A percentile compares a stretch with the other conserved stretches of the same genome.
Evolutionary conservation across 2,329 filamentous ascomycete genomes (phyloP).

Genomic region (Neofusicoccum laricinum): DNA sequence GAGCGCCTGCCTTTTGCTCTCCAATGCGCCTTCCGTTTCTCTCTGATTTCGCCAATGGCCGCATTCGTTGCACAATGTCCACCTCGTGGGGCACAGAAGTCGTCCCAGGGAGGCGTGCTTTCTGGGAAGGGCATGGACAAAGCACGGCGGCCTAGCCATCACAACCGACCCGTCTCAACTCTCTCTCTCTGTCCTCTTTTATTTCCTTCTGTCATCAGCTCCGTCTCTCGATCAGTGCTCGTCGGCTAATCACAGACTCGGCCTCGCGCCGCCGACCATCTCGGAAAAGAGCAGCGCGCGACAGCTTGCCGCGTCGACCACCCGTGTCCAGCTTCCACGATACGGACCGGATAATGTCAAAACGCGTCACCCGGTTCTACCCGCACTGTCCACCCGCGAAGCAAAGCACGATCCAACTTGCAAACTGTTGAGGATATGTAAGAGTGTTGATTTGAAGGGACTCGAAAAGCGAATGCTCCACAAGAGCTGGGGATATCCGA

Average conservation of each 20-base stretch:
- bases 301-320: background rate
- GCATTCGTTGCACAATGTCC: too few species aligned
- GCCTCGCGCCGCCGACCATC: background rate
- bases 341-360: background rate
- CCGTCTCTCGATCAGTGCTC: background rate
- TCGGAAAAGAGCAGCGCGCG: background rate
- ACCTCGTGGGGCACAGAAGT: too few species aligned
- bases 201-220: background rate
- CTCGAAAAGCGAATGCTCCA: background rate
- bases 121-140: too few species aligned
- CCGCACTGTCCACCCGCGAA: background rate
- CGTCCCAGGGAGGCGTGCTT: too few species aligned
- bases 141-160: too few species aligned
- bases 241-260: background rate
- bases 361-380: background rate
- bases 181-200: background rate
- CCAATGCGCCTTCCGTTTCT: background rate
- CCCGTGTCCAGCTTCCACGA: background rate
- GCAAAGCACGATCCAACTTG: background rate
- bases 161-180: too few species aligned
- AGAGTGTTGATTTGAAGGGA: background rate
- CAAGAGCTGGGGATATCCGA: constrained; percentile 10
- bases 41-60: too few species aligned
- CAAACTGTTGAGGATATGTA: background rate
- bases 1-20: background rate